Conservation (phyloP, 768 basidiomycete species). For the Collybia sp. region DNA sequence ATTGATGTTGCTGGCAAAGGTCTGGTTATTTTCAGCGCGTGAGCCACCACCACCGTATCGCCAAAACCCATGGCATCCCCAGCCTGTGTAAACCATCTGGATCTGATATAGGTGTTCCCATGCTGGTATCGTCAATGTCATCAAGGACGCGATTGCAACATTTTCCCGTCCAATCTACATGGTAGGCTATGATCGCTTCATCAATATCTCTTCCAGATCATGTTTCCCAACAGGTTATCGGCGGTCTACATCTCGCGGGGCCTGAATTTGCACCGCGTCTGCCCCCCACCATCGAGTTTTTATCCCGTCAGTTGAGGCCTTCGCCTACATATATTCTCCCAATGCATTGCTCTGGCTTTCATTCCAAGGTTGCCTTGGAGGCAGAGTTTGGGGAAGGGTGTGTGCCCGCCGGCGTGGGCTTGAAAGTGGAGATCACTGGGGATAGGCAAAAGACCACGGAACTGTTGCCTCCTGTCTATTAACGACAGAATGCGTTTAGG, state of each 20-base stretch:
- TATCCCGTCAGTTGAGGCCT: constrained; percentile 56
- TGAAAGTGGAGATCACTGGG: constrained; percentile 54
- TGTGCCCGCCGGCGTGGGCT: constrained; percentile 75
- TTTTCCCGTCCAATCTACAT: constrained; percentile 73
- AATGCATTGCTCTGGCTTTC: constrained; percentile 84
- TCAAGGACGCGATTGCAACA: constrained; percentile 58
- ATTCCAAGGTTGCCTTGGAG: constrained; percentile 68
- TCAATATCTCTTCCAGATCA: not conserved
- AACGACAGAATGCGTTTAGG: not conserved
- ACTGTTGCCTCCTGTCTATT: constrained; percentile 27
- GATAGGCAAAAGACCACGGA: constrained; percentile 35
- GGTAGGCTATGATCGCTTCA: constrained; percentile 30
- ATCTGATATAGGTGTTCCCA: constrained; percentile 45
- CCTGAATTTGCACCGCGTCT: constrained; percentile 62
- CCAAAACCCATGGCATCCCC: not conserved
- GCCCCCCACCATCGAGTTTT: constrained; percentile 64
- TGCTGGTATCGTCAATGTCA: constrained; percentile 83
- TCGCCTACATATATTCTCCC: constrained; percentile 69
- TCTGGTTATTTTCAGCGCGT: constrained; percentile 81
- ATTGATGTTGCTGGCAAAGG: constrained; percentile 82
- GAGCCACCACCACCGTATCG: constrained; percentile 20
- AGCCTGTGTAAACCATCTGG: not conserved
- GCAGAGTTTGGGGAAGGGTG: constrained; percentile 67
- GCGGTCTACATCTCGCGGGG: constrained; percentile 80
- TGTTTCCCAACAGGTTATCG: constrained; percentile 49